A percentile compares a stretch with the other conserved stretches of the same genome.
Conservation (phyloP, 1,284 basidiomycete species). For the Ceratobasidium sp. region DNA sequence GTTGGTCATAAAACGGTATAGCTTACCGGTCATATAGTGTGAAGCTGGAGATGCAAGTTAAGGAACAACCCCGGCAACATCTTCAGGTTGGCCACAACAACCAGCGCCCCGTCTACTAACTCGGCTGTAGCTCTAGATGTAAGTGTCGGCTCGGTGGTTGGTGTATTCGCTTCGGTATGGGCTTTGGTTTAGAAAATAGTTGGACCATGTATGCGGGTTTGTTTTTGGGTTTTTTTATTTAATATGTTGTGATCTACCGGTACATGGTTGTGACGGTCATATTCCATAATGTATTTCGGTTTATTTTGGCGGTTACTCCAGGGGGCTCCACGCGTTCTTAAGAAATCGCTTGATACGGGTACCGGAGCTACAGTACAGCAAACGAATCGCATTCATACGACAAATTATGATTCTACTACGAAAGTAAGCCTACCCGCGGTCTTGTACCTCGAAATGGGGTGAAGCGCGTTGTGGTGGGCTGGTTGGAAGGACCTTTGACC, state of each 20-base stretch:
- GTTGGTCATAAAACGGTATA: not conserved
- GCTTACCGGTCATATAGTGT: constrained; percentile 53
- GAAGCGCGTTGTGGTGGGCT: no score
- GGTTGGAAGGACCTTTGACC: no score
- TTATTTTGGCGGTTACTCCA: not conserved
- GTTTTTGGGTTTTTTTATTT: not conserved
- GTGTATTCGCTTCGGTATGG: constrained; percentile 1
- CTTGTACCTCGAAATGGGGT: no score
- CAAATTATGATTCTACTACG: no score
- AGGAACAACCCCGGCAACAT: constrained; percentile 53
- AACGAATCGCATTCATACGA: no score
- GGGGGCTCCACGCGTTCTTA: no score
- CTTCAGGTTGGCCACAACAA: constrained; percentile 50
- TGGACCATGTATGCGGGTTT: not conserved
- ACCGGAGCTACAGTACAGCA: no score
- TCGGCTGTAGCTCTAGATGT: not conserved
- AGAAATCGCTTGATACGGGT: no score
- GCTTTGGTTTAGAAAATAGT: not conserved
- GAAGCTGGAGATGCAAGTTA: constrained; percentile 53
- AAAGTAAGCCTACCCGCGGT: no score
- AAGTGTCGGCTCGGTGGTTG: not conserved
- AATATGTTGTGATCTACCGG: not conserved
- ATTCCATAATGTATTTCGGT: constrained; percentile 8
- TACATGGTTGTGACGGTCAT: not conserved
- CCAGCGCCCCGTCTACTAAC: not conserved